Base-by-base conservation (phyloP, 495 filamentous ascomycete genomes). In the Letharia columbiana region DNA sequence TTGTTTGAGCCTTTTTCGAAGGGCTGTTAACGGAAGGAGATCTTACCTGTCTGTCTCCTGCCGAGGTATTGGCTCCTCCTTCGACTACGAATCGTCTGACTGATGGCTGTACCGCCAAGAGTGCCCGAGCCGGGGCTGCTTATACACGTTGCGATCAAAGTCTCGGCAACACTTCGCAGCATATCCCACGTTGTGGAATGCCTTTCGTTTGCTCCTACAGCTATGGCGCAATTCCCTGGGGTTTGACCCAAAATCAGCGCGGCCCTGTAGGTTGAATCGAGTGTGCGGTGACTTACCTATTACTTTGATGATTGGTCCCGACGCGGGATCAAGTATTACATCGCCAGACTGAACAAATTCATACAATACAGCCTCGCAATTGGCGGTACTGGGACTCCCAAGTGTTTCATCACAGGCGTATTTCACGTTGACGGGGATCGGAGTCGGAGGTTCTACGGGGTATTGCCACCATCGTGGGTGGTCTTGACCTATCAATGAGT, bases 201-300 rank as follows among this genome's bases (percentile, higher is more conserved):
- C 20, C 58, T 42, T 37, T 59, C 37, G n/a, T 47, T 66, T 45
- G 64, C 39, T 28, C 23, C 50, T 42, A 66, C 56, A 31, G 52
- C 64, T 33, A 61, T 66, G 18, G 64, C 64, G 8, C 64, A 64
- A 23, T 64, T 64, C 1, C 62, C 62, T 64, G 11, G 1, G 20
- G 11, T 8, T 12, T 40, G 0, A 52, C n/a, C 5, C 1, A 13
- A 17, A 20, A 28, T 49, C 35, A 50, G 54, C 15, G 15, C 33
- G 17, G 31, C 2, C 5, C 15, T 37, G 2, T 35, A 4, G 31
- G 10, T 20, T 20, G 0, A 12, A 37, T 2, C 9, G 17, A 7
- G 1, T 15, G 8, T 56, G 31, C 7, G 3, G 8, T 44, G 37
- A 13, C 40, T 11, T 28, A 61, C 60, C 60, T 12, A 20, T 3